Conservation (phyloP, 441 rosid species). For the Euphorbia celastroides region DNA sequence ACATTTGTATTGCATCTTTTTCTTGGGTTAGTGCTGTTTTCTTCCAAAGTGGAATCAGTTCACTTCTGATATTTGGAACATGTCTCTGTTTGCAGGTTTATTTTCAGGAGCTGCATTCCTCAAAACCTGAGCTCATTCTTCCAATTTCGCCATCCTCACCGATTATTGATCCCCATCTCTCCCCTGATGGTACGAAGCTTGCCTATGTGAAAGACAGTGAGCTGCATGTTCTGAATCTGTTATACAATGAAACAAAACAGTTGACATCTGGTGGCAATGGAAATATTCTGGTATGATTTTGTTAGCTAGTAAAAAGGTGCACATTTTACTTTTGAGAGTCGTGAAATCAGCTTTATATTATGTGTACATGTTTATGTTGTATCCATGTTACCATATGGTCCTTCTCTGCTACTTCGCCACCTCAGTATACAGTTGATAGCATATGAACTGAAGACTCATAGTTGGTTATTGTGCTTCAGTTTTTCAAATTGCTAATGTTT, state of each 20-base stretch:
- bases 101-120: slow-evolving; percentile 62
- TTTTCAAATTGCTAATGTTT: too few relatives aligned
- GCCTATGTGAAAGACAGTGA: slow-evolving; percentile 67
- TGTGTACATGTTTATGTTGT: not conserved
- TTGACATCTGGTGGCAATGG: slow-evolving; percentile 65
- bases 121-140: slow-evolving; percentile 72
- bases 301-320: not conserved
- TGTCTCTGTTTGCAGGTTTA: slow-evolving; percentile 48
- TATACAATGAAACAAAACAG: slow-evolving; percentile 50
- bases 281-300: slow-evolving; percentile 47
- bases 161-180: slow-evolving; percentile 80
- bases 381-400: not conserved
- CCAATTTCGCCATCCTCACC: slow-evolving; percentile 52
- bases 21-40: too few relatives aligned
- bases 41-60: slow-evolving; percentile 3
- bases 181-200: slow-evolving; percentile 82
- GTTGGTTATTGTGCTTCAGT: too few relatives aligned
- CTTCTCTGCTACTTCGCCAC: not conserved
- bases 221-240: slow-evolving; percentile 60
- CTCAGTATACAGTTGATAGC: not conserved
- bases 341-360: not conserved
- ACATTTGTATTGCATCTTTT: not conserved
- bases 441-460: not conserved
- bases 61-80: slow-evolving; percentile 18
- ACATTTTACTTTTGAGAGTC: not conserved